Evolutionary conservation across 2,329 filamentous ascomycete genomes (phyloP), one percentile per base, ranked within the genome.

Genomic region (Colletotrichum tofieldiae): DNA sequence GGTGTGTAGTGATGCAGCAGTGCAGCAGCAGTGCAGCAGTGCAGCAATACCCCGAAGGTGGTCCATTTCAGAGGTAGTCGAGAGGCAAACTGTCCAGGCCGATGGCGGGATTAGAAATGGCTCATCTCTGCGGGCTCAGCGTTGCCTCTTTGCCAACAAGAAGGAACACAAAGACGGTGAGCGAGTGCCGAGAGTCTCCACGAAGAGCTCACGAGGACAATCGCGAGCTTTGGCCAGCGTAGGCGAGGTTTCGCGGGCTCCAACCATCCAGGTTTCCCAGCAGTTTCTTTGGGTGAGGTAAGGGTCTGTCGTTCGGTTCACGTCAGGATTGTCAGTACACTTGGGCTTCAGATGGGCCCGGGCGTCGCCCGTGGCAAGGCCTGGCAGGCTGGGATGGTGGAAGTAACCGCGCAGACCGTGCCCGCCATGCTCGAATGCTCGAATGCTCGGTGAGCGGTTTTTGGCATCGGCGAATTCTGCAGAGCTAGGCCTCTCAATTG

Each of bases 191-290:
- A 72, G 65, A 65, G 59, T 69, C 65, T 49, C 70, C 70, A 65
- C 66, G 65, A 59, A 59, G 47, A 65, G 70, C 61, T 54, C 70
- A 72, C 70, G 70, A 72, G 70, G 70, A 70, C 70, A 72, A 56
- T 65, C 20, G 39, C 65, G 58, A 71, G 45, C 54, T 35, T 41
- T 52, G 52, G 59, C 52, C 65, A 72, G 59, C 51, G 47, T 62
- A 43, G 54, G 61, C 39, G 55, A 65, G 60, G 54, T 51, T 43
- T 45, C 58, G 14, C 69, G 61, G 37, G 65, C 65, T 49, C 49
- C 66, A 58, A 41, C 49, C 58, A 52, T 49, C 69, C 58, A 69
- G 65, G 69, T 71, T 45, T 32, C 35, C 32, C 65, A 43, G 58
- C 56, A 55, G 49, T 41, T 64, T 64, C 26, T 41, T 41, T 26